Evolutionary conservation across 371 early-diverging fungal genomes (phyloP).

Genomic region (Mortierella sp.): DNA sequence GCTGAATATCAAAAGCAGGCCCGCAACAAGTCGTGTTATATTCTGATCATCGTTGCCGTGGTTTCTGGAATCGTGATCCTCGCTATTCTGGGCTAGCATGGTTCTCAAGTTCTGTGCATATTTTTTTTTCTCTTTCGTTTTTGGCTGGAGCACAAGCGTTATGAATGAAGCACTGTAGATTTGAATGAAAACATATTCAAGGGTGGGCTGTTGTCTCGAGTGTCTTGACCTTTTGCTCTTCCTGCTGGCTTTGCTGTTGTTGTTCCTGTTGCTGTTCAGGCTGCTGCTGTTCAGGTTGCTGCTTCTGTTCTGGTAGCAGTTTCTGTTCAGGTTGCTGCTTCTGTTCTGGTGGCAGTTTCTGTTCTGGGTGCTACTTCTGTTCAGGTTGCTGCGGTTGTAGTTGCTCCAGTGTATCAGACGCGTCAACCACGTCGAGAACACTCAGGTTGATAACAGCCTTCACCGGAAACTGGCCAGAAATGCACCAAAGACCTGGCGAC

Average conservation of each 20-base stretch:
- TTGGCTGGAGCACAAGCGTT: too few relatives aligned
- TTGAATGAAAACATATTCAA: too few relatives aligned
- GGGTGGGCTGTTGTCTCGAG: background rate
- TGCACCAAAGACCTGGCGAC: constrained; percentile 1
- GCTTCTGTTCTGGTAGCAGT: background rate
- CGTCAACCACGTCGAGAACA: background rate
- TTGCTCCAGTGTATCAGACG: background rate
- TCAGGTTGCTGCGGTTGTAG: background rate
- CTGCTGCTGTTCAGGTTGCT: background rate
- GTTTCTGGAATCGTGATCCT: constrained; percentile 62
- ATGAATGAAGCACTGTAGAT: too few relatives aligned
- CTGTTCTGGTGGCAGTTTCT: background rate
- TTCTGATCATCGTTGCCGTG: constrained; percentile 75
- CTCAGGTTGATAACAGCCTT: background rate
- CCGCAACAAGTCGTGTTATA: constrained; percentile 83
- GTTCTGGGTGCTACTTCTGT: background rate
- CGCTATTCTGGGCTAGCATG: constrained; percentile 8
- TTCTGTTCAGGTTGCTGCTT: background rate
- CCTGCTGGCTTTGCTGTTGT: too few relatives aligned
- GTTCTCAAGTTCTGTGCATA: background rate
- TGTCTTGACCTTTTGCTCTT: background rate
- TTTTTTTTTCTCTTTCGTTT: too few relatives aligned
- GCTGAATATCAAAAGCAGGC: constrained; percentile 83
- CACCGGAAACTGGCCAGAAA: constrained; percentile 11
- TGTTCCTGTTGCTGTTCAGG: background rate